Percentiles rank a stretch among this genome's conserved stretches.
Evolutionary conservation across 768 basidiomycete genomes (phyloP).

Genomic region (Russula virescens): DNA sequence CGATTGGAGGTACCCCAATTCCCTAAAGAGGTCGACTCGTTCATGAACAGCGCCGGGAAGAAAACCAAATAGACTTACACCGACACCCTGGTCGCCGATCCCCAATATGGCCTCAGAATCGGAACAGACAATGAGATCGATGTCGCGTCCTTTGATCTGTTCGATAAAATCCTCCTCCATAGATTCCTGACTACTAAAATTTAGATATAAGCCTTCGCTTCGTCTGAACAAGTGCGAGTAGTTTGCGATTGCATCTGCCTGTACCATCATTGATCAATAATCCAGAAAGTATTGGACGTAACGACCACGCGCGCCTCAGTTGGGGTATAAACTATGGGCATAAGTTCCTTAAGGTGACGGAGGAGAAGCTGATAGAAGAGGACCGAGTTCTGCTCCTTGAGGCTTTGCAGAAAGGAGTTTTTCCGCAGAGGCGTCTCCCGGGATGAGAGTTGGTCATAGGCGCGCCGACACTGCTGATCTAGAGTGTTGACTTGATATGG

Average conservation of each 20-base stretch:
- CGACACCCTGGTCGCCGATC: conserved; percentile 69
- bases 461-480: conserved; percentile 70
- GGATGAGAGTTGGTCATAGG: conserved; percentile 54
- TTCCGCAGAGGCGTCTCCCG: conserved; percentile 44
- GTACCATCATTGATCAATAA: background rate
- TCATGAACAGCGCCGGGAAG: background rate
- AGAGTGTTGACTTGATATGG: conserved; percentile 43
- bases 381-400: conserved; percentile 78
- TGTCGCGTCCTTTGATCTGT: conserved; percentile 50
- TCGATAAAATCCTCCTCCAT: conserved; percentile 79
- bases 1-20: conserved; percentile 31
- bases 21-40: conserved; percentile 26
- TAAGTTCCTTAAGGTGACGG: conserved; percentile 42
- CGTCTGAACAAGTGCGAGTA: conserved; percentile 82
- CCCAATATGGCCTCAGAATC: conserved; percentile 86
- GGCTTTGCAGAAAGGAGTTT: conserved; percentile 70
- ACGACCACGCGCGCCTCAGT: conserved; percentile 48
- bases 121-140: conserved; percentile 78
- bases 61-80: conserved; percentile 36
- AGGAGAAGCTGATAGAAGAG: conserved; percentile 63
- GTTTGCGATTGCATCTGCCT: conserved; percentile 77
- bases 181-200: conserved; percentile 50
- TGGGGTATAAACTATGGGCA: conserved; percentile 77
- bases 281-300: background rate
- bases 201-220: conserved; percentile 71